phyloP scores from a whole-genome alignment of 1,284 basidiomycete genomes.

The Ustilago xerochloae region DNA sequence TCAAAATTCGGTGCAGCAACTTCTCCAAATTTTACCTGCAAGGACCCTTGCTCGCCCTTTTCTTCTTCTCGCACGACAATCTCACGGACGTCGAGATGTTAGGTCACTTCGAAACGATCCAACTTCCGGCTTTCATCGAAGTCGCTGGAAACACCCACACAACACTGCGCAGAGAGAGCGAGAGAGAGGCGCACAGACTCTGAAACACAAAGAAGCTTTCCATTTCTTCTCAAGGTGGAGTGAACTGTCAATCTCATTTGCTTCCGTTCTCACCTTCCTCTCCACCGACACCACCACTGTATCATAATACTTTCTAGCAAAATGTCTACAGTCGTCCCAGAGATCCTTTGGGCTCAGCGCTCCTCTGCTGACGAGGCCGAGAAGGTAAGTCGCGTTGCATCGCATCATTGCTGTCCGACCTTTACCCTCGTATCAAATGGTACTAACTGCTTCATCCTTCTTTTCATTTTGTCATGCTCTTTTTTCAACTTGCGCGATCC shows the following conservation, averaged over 20 bases:
- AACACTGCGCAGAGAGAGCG: background rate
- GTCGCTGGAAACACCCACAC: conserved; percentile 29
- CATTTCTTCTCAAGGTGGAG: conserved; percentile 32
- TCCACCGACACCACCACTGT: background rate
- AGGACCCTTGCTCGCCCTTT: conserved; percentile 8
- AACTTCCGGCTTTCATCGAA: conserved; percentile 15
- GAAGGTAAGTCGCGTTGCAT: conserved; percentile 40
- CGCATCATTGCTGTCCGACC: too few relatives aligned
- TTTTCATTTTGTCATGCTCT: background rate
- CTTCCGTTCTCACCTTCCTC: background rate
- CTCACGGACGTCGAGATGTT: conserved; percentile 5
- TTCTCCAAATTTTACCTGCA: conserved; percentile 1
- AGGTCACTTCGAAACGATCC: too few relatives aligned
- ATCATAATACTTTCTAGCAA: conserved; percentile 3
- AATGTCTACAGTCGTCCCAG: conserved; percentile 58
- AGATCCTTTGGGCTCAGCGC: conserved; percentile 68
- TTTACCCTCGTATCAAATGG: too few relatives aligned
- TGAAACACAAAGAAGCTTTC: background rate
- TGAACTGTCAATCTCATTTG: background rate
- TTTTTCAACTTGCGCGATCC: background rate
- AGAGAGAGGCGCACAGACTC: background rate
- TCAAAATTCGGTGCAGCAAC: conserved; percentile 11
- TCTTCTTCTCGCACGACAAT: conserved; percentile 43
- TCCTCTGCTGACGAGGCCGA: conserved; percentile 60
- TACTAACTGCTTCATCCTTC: background rate